A percentile compares a stretch with the other conserved stretches of the same genome.
phyloP scores from a whole-genome alignment of 2,329 filamentous ascomycete species.

The Alternaria sp. region DNA sequence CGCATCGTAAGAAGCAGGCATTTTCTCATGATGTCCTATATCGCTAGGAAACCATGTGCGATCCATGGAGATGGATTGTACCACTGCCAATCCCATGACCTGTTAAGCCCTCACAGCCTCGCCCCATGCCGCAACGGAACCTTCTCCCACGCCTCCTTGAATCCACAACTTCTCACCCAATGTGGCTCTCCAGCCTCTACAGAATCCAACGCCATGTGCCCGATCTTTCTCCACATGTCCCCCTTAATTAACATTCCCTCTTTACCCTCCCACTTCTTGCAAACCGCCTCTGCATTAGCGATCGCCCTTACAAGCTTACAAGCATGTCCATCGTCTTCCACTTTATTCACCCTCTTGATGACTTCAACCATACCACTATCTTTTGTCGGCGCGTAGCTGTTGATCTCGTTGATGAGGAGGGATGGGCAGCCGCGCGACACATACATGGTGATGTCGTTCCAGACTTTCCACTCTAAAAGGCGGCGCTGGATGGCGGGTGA shows the following conservation, averaged over 20 bases:
- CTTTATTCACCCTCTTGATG: conserved; percentile 56
- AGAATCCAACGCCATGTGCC: conserved; percentile 70
- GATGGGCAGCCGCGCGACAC: conserved; percentile 71
- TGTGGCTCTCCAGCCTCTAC: conserved; percentile 62
- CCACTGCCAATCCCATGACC: background rate
- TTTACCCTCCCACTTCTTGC: conserved; percentile 56
- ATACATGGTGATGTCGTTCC: conserved; percentile 78
- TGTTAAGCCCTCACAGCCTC: conserved; percentile 29
- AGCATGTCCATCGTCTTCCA: conserved; percentile 81
- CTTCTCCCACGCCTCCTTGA: conserved; percentile 71
- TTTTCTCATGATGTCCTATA: background rate
- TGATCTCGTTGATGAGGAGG: conserved; percentile 68
- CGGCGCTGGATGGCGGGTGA: conserved; percentile 68
- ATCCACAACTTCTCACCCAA: conserved; percentile 72
- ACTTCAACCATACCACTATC: conserved; percentile 54
- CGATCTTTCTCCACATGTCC: conserved; percentile 68
- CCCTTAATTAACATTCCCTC: conserved; percentile 61
- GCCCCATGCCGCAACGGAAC: conserved; percentile 42
- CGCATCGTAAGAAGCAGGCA: background rate
- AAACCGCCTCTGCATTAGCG: conserved; percentile 67
- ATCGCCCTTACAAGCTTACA: conserved; percentile 79
- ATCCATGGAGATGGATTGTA: background rate
- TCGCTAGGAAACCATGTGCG: background rate
- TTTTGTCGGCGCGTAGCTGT: conserved; percentile 64
- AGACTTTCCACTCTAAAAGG: conserved; percentile 83